These are phyloP conservation scores for Nicotiana tomentosiformis DNA, from an alignment of 257 asterid genomes.

Conservation along the genomic window DNA sequence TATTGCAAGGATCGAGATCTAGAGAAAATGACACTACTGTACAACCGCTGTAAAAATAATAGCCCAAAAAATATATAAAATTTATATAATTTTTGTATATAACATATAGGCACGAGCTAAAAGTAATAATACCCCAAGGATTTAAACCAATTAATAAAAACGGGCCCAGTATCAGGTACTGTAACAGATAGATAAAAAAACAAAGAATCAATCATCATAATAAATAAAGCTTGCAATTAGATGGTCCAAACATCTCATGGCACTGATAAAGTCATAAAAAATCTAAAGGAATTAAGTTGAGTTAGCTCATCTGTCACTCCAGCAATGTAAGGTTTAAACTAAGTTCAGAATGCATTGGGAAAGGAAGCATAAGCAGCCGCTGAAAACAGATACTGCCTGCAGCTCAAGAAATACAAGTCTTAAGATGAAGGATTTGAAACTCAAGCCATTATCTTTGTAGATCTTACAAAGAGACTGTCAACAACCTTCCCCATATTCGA, in stretches of 20 bases:
- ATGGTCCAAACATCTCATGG: not conserved
- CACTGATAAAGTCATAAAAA: not conserved
- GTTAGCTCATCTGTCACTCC: not conserved
- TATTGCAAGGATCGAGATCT: too few relatives aligned
- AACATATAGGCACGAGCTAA: too few relatives aligned
- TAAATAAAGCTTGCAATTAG: not conserved
- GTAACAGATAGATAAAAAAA: not conserved
- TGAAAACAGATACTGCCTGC: not conserved
- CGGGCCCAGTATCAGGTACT: not conserved
- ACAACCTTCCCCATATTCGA: conserved; percentile 47
- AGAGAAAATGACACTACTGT: too few relatives aligned
- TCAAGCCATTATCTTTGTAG: conserved; percentile 33
- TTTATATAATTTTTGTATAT: too few relatives aligned
- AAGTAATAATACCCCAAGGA: too few relatives aligned
- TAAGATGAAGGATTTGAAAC: not conserved
- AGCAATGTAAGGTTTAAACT: not conserved
- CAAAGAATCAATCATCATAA: not conserved
- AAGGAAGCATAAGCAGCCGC: not conserved
- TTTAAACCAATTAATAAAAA: too few relatives aligned
- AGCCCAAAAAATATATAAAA: too few relatives aligned
- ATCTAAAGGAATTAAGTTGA: not conserved
- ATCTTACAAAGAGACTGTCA: conserved; percentile 34
- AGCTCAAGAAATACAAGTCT: not conserved
- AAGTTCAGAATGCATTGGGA: conserved; percentile 1
- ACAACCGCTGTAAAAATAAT: too few relatives aligned